Percentiles rank a stretch among this genome's conserved stretches.
Conservation (phyloP, 768 basidiomycete genomes). For the Mycena rosella region DNA sequence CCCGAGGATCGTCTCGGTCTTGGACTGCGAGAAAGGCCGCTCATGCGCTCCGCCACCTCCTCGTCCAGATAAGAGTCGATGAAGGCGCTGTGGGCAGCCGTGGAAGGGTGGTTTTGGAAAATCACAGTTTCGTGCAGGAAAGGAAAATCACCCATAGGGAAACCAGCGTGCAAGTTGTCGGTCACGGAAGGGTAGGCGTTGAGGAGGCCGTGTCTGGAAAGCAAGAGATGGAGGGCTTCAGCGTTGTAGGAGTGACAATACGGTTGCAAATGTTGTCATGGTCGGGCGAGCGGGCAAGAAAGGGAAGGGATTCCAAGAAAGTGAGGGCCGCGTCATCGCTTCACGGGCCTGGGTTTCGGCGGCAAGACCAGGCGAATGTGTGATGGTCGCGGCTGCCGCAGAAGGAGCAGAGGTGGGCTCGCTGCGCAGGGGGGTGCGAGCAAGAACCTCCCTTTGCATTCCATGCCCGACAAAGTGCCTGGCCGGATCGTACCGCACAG, state of each 20-base stretch:
- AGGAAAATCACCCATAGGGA: constrained; percentile 3
- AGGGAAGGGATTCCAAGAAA: neutral
- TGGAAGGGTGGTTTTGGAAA: no score
- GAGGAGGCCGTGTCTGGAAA: constrained; percentile 20
- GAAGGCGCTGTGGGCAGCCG: no score
- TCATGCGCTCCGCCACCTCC: no score
- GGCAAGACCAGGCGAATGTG: constrained; percentile 11
- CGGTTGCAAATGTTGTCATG: constrained; percentile 22
- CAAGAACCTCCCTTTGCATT: constrained; percentile 19
- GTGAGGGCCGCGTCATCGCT: neutral
- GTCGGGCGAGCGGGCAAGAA: neutral
- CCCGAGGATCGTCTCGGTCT: no score
- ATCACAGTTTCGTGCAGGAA: neutral
- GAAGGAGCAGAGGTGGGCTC: constrained; percentile 26
- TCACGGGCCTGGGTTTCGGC: neutral
- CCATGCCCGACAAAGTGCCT: constrained; percentile 26
- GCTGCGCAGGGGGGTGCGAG: neutral
- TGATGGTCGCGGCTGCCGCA: constrained; percentile 9
- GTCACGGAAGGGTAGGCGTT: constrained; percentile 36
- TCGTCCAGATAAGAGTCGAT: no score
- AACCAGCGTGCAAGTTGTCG: constrained; percentile 22
- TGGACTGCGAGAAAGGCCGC: no score
- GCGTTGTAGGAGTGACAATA: constrained; percentile 38
- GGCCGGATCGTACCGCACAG: neutral
- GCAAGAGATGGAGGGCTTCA: constrained; percentile 26